phyloP scores from a whole-genome alignment of 345 rosid genomes.

The Gossypium bickii region DNA sequence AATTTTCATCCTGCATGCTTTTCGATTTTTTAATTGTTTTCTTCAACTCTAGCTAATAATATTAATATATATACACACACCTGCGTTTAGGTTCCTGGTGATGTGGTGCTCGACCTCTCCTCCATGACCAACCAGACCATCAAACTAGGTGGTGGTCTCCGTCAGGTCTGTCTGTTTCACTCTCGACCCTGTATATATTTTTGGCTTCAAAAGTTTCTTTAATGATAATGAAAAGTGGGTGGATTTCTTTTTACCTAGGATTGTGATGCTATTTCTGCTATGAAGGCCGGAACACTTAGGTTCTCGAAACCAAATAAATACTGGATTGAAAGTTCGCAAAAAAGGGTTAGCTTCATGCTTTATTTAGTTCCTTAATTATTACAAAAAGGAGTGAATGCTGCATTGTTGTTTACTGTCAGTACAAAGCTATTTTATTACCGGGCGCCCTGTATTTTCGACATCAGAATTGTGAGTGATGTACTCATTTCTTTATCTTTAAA shows the following conservation, averaged over 20 bases:
- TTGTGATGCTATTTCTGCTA: slow-evolving; percentile 56
- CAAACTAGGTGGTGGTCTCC: slow-evolving; percentile 87
- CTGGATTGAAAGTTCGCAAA: slow-evolving; percentile 79
- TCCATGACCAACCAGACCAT: slow-evolving; percentile 66
- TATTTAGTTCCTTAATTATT: background rate
- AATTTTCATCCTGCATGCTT: background rate
- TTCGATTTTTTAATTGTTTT: background rate
- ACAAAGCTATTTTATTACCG: background rate
- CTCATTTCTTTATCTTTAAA: slow-evolving; percentile 13
- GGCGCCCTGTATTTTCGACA: background rate
- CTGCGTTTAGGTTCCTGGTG: slow-evolving; percentile 69
- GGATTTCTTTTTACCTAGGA: slow-evolving; percentile 36
- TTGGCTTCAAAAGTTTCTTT: background rate
- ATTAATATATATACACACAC: background rate
- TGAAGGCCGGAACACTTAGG: slow-evolving; percentile 69
- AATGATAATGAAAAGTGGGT: background rate
- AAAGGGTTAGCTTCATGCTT: slow-evolving; percentile 47
- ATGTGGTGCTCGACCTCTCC: slow-evolving; percentile 73
- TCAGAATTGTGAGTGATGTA: background rate
- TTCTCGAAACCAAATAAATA: slow-evolving; percentile 70
- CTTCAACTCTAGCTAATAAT: background rate
- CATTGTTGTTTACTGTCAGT: background rate
- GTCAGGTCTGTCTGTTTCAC: slow-evolving; percentile 45
- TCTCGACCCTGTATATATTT: background rate
- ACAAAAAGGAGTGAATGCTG: background rate